Percentiles rank a stretch among this genome's conserved stretches.
These are phyloP conservation scores for Diaporthe sp. DNA, from an alignment of 2,329 filamentous ascomycete species.

Conservation along the genomic window DNA sequence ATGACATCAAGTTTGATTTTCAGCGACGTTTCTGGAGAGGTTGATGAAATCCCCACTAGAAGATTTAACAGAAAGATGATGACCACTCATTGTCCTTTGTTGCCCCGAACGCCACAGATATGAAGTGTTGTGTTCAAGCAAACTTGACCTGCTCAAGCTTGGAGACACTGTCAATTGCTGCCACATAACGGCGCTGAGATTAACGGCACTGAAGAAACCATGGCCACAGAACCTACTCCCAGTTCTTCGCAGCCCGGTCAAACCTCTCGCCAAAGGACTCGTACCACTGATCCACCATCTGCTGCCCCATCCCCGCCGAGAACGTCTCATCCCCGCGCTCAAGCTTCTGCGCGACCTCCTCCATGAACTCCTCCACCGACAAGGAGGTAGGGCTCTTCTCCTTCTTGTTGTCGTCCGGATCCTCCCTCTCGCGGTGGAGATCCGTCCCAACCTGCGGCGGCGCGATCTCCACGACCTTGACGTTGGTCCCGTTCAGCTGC, in stretches of 20 bases:
- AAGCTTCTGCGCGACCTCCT: conserved; percentile 55
- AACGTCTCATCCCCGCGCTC: conserved; percentile 60
- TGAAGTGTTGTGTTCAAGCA: too few species aligned
- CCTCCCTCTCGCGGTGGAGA: conserved; percentile 63
- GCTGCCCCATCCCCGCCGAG: conserved; percentile 49
- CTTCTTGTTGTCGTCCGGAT: conserved; percentile 70
- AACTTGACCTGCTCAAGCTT: too few species aligned
- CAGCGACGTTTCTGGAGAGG: background rate
- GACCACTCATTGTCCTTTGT: background rate
- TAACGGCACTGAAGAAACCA: background rate
- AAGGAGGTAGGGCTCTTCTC: conserved; percentile 58
- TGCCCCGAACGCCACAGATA: too few species aligned
- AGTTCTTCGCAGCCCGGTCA: conserved; percentile 32
- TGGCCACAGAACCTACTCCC: background rate
- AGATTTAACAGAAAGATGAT: background rate
- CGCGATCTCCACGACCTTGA: conserved; percentile 65
- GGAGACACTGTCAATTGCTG: too few species aligned
- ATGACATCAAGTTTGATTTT: background rate
- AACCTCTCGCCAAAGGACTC: conserved; percentile 31
- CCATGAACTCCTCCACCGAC: conserved; percentile 64
- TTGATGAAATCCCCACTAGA: background rate
- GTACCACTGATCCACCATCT: conserved; percentile 34
- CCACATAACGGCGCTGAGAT: background rate
- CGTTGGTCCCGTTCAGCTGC: conserved; percentile 55
- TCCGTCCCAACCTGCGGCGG: conserved; percentile 66